Conservation (phyloP, 2,329 filamentous ascomycete species). For the Ophiostoma populinum region DNA sequence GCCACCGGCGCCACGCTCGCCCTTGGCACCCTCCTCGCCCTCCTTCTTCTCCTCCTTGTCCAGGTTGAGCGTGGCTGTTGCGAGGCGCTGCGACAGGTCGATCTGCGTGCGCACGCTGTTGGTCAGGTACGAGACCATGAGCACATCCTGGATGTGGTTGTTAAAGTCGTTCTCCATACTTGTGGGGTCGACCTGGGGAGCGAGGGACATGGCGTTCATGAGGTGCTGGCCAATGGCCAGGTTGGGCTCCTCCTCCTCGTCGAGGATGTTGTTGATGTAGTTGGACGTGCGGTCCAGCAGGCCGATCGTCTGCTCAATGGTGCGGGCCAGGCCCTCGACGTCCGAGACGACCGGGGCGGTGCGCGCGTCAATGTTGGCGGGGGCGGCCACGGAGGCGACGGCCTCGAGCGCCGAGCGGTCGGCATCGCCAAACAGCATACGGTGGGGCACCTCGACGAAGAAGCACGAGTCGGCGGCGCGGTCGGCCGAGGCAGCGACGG, state of each 20-base stretch:
- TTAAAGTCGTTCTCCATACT: conserved; percentile 98
- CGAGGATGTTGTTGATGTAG: conserved; percentile 84
- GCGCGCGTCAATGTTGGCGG: conserved; percentile 62
- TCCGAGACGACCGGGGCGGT: conserved; percentile 63
- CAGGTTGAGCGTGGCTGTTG: conserved; percentile 48
- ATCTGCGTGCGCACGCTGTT: conserved; percentile 99
- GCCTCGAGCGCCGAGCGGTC: conserved; percentile 55
- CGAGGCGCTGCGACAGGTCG: conserved; percentile 87
- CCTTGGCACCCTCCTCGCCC: conserved; percentile 17
- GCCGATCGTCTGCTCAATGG: conserved; percentile 71
- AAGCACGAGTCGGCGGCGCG: conserved; percentile 89
- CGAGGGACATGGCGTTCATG: conserved; percentile 80
- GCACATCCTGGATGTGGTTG: conserved; percentile 97
- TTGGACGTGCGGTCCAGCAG: conserved; percentile 82
- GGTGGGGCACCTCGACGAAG: conserved; percentile 93
- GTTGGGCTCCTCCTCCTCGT: conserved; percentile 80
- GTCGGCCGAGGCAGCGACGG: conserved; percentile 88
- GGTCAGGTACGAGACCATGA: conserved; percentile 93
- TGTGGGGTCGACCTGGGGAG: conserved; percentile 80
- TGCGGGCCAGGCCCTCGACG: conserved; percentile 73
- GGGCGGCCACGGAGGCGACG: conserved; percentile 43
- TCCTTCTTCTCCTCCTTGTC: conserved; percentile 27
- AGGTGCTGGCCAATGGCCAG: conserved; percentile 88
- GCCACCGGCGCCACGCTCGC: conserved; percentile 24
- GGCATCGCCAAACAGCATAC: conserved; percentile 62